A percentile compares a stretch with the other conserved stretches of the same genome.
Conservation (phyloP, 2,329 filamentous ascomycete genomes). For the Scopulariopsis brevicaulis region DNA sequence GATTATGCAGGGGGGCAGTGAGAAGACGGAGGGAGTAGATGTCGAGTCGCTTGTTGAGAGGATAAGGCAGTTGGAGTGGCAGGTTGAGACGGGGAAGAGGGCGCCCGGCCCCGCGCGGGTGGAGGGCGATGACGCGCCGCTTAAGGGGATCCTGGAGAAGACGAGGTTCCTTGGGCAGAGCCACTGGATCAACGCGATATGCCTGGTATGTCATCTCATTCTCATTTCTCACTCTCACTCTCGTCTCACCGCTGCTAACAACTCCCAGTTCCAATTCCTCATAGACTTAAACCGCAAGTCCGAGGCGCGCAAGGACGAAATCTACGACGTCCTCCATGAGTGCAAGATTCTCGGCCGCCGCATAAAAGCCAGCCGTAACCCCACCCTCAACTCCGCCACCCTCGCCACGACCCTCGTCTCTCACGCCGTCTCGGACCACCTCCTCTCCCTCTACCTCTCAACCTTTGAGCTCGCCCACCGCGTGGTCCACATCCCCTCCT, state of each 20-base stretch:
- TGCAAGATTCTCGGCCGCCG: constrained; percentile 40
- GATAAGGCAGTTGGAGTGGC: not conserved
- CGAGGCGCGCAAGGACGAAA: not conserved
- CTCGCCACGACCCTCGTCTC: constrained; percentile 28
- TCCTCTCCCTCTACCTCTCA: constrained; percentile 36
- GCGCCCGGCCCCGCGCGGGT: not conserved
- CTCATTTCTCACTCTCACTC: not conserved
- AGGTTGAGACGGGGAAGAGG: not conserved
- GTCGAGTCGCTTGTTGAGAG: not conserved
- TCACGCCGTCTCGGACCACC: constrained; percentile 27
- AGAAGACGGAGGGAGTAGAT: not conserved
- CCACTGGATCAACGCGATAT: constrained; percentile 1
- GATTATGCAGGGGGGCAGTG: too few species aligned
- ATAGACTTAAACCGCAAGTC: not conserved
- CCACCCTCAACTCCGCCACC: constrained; percentile 30
- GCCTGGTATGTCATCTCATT: not conserved
- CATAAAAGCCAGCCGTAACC: constrained; percentile 37
- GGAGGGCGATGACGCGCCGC: not conserved
- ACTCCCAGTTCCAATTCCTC: not conserved
- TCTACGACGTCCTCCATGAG: constrained; percentile 6
- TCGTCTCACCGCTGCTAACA: not conserved
- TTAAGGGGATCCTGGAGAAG: constrained; percentile 1
- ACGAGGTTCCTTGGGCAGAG: constrained; percentile 4
- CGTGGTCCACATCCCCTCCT: constrained; percentile 38
- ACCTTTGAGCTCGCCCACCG: constrained; percentile 35